Percentiles rank a stretch among this genome's conserved stretches.
phyloP scores from a whole-genome alignment of 2,329 filamentous ascomycete species.

The Penicillium paneum region DNA sequence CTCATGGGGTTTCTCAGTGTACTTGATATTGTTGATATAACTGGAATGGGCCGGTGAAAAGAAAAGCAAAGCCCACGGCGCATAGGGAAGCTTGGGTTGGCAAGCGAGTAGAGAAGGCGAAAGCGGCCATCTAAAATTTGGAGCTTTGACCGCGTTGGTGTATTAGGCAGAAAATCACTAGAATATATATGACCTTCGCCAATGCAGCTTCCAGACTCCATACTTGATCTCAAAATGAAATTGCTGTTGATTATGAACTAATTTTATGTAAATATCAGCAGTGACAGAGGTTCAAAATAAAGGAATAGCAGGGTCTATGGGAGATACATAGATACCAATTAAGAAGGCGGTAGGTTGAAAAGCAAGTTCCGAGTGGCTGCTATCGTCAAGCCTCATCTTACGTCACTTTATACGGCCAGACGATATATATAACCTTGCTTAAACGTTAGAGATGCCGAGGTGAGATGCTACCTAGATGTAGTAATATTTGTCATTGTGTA shows the following conservation, averaged over 20 bases:
- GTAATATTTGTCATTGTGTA: not conserved
- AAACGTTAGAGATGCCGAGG: not conserved
- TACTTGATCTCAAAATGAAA: not conserved
- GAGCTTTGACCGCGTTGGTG: not conserved
- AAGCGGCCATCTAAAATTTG: not conserved
- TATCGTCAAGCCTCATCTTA: not conserved
- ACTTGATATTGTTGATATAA: not conserved
- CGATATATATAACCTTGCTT: too few species aligned
- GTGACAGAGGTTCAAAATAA: not conserved
- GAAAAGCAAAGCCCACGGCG: not conserved
- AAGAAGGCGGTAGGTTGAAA: not conserved
- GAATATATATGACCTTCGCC: not conserved
- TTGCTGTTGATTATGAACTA: not conserved
- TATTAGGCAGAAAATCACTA: not conserved
- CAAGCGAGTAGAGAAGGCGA: fast-evolving
- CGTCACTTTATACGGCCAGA: not conserved
- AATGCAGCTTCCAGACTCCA: not conserved
- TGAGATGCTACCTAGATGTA: not conserved
- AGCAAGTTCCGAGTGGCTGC: not conserved
- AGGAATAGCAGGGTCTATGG: not conserved
- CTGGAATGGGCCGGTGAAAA: not conserved
- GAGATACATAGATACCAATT: not conserved
- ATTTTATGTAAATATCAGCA: not conserved
- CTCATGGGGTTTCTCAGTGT: not conserved
- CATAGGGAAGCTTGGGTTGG: not conserved